Conservation (phyloP, 2,329 filamentous ascomycete species). For the Botrytis medusae region DNA sequence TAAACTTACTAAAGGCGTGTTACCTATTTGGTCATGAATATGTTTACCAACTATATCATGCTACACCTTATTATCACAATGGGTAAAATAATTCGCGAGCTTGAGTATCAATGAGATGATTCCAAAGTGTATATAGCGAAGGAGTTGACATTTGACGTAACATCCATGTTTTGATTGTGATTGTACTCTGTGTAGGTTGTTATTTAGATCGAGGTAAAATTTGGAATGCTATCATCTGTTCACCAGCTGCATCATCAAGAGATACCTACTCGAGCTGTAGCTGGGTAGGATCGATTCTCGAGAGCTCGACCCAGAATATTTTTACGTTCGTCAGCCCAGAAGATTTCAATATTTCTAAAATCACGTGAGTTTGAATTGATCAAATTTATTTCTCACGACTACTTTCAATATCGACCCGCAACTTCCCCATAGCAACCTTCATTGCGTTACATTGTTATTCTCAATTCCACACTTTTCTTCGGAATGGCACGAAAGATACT, state of each 20-base stretch:
- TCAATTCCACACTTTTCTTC: background rate
- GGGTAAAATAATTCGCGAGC: too few species aligned
- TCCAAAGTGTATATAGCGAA: background rate
- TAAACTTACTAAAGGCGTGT: background rate
- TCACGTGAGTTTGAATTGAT: background rate
- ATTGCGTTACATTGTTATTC: background rate
- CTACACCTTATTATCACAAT: background rate
- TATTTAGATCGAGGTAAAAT: too few species aligned
- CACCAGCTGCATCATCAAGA: background rate
- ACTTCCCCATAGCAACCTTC: background rate
- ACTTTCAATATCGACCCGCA: background rate
- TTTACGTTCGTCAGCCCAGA: background rate
- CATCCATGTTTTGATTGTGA: background rate
- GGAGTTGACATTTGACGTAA: background rate
- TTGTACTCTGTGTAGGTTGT: background rate
- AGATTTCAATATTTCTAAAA: too few species aligned
- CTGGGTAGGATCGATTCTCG: background rate
- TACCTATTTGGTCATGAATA: background rate
- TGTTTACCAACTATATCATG: background rate
- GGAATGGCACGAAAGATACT: background rate
- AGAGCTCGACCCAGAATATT: background rate
- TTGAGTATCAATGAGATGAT: too few species aligned
- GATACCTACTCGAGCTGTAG: background rate
- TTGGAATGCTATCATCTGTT: background rate
- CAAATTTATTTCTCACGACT: background rate